These are phyloP conservation scores for Styphnolobium japonicum DNA, from an alignment of 306 rosid species.

Conservation along the genomic window DNA sequence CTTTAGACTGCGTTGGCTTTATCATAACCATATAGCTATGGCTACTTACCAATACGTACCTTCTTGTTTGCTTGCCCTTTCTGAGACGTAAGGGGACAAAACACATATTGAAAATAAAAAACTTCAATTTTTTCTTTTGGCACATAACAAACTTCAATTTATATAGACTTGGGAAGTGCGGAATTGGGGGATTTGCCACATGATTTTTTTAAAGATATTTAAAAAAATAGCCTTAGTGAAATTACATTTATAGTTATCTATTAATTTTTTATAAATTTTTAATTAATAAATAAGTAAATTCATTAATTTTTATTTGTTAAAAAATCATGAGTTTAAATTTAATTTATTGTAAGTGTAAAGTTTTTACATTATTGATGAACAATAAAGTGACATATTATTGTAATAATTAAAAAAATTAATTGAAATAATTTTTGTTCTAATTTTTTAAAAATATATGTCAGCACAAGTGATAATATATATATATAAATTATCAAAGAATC, in stretches of 20 bases:
- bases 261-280: no score
- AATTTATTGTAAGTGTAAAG: no score
- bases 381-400: no score
- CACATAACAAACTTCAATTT: conserved; percentile 16
- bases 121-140: neutral
- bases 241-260: neutral
- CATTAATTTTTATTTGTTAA: no score
- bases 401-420: no score
- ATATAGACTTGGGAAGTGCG: neutral
- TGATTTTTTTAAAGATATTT: neutral
- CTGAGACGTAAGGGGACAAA: conserved; percentile 21
- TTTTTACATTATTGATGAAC: no score
- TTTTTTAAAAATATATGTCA: no score
- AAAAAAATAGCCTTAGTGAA: neutral
- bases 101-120: neutral
- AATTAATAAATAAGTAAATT: no score
- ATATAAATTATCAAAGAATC: no score
- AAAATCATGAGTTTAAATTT: no score
- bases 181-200: neutral
- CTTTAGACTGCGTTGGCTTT: neutral
- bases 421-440: no score
- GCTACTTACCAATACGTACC: neutral
- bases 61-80: conserved; percentile 25
- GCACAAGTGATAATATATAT: no score
- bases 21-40: neutral